phyloP scores from a whole-genome alignment of 2,329 filamentous ascomycete genomes.

The Alternaria infectoria region DNA sequence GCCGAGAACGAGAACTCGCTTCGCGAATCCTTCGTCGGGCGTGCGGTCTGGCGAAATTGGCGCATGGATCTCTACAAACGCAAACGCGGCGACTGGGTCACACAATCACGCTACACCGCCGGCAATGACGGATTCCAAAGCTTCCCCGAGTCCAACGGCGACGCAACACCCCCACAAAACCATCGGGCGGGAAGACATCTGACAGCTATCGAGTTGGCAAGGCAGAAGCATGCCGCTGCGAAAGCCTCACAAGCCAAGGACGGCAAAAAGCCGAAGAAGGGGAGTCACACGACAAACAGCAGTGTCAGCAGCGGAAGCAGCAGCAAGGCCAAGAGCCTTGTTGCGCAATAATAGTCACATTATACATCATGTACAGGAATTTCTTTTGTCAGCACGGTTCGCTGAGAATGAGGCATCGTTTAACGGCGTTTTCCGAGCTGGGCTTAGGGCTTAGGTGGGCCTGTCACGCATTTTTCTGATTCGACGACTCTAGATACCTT shows the following conservation, averaged over 20 bases:
- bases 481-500: conserved; percentile 40
- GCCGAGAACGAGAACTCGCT: conserved; percentile 64
- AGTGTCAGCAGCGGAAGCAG: conserved; percentile 28
- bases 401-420: conserved; percentile 5
- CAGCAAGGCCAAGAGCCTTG: conserved; percentile 32
- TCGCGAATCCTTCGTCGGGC: conserved; percentile 68
- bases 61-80: conserved; percentile 74
- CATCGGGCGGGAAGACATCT: conserved; percentile 37
- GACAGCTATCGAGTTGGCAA: conserved; percentile 60
- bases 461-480: conserved; percentile 23
- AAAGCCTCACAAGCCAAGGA: conserved; percentile 47
- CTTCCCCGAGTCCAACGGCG: conserved; percentile 52
- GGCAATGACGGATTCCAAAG: conserved; percentile 58
- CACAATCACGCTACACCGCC: conserved; percentile 61
- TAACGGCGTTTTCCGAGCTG: conserved; percentile 25
- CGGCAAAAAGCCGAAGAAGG: conserved; percentile 32
- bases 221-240: conserved; percentile 61
- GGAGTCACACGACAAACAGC: conserved; percentile 18
- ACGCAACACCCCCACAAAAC: conserved; percentile 15
- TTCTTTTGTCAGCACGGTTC: conserved; percentile 22
- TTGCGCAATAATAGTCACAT: conserved; percentile 27
- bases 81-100: conserved; percentile 67
- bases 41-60: conserved; percentile 77
- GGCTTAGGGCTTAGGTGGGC: conserved; percentile 6
- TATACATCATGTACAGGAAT: conserved; percentile 4